Percentiles rank a stretch among this genome's conserved stretches.
Conservation (phyloP, 306 rosid genomes). For the Canavalia ensiformis region DNA sequence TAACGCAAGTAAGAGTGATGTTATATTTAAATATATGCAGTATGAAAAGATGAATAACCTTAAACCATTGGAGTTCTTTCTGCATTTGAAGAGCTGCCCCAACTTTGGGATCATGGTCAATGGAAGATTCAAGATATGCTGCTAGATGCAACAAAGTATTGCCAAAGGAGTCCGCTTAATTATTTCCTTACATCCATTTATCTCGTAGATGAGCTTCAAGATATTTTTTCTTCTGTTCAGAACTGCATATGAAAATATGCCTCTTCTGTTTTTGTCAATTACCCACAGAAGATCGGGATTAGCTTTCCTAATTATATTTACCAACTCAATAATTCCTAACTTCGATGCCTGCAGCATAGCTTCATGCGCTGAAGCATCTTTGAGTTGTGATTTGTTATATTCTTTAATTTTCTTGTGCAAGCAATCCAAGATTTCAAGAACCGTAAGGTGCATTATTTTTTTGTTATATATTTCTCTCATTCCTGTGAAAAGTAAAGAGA, state of each 20-base stretch:
- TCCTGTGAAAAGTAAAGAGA: not conserved
- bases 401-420: not conserved
- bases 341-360: slow-evolving; percentile 17
- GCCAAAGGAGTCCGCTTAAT: not conserved
- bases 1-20: not conserved
- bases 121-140: not conserved
- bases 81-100: slow-evolving; percentile 28
- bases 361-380: not conserved
- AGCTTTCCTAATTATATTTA: slow-evolving; percentile 20
- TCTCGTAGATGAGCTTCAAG: not conserved
- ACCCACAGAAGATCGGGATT: slow-evolving; percentile 29
- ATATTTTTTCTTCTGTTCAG: not conserved
- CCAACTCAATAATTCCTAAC: slow-evolving; percentile 19
- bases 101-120: not conserved
- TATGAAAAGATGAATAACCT: not conserved
- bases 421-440: not conserved
- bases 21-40: no score
- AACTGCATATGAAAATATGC: slow-evolving; percentile 13
- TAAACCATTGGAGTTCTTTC: slow-evolving; percentile 29
- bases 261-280: not conserved
- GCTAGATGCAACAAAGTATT: not conserved
- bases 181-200: not conserved
- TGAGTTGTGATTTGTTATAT: not conserved
- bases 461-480: not conserved
- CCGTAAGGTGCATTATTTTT: not conserved